Percentiles rank a stretch among this genome's conserved stretches.
Evolutionary conservation across 306 rosid genomes (phyloP).

Genomic region (Glycine tomentella): DNA sequence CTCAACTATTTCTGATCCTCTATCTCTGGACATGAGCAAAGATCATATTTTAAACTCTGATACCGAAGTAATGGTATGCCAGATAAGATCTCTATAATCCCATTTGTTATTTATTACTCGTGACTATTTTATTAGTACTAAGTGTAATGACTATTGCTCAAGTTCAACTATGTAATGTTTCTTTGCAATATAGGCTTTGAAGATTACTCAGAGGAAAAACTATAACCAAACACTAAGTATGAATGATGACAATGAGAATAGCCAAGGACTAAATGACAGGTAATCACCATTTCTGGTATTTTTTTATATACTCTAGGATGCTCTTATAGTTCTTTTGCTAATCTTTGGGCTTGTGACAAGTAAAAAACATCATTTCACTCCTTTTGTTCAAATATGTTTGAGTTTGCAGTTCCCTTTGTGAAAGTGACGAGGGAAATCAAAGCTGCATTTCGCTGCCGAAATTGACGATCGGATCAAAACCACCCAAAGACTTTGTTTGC

Average conservation of each 20-base stretch:
- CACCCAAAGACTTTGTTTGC: slow-evolving; percentile 92
- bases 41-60: slow-evolving; percentile 69
- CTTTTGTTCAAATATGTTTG: slow-evolving; percentile 41
- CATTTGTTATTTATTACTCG: not conserved
- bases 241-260: slow-evolving; percentile 56
- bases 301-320: not conserved
- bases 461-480: slow-evolving; percentile 57
- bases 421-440: slow-evolving; percentile 71
- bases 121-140: slow-evolving; percentile 7
- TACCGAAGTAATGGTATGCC: slow-evolving; percentile 63
- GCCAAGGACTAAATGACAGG: slow-evolving; percentile 63
- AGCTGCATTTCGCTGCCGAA: slow-evolving; percentile 56
- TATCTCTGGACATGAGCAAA: slow-evolving; percentile 59
- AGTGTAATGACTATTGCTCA: slow-evolving; percentile 31
- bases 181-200: slow-evolving; percentile 56
- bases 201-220: slow-evolving; percentile 52
- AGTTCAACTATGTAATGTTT: slow-evolving; percentile 42
- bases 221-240: slow-evolving; percentile 44
- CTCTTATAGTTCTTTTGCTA: slow-evolving; percentile 17
- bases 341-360: slow-evolving; percentile 32
- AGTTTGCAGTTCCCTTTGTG: slow-evolving; percentile 63
- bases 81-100: slow-evolving; percentile 20
- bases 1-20: slow-evolving; percentile 56
- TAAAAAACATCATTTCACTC: slow-evolving; percentile 9
- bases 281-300: slow-evolving; percentile 31